These are phyloP conservation scores for Lactarius sanguifluus DNA, from an alignment of 768 basidiomycete species.

Conservation along the genomic window DNA sequence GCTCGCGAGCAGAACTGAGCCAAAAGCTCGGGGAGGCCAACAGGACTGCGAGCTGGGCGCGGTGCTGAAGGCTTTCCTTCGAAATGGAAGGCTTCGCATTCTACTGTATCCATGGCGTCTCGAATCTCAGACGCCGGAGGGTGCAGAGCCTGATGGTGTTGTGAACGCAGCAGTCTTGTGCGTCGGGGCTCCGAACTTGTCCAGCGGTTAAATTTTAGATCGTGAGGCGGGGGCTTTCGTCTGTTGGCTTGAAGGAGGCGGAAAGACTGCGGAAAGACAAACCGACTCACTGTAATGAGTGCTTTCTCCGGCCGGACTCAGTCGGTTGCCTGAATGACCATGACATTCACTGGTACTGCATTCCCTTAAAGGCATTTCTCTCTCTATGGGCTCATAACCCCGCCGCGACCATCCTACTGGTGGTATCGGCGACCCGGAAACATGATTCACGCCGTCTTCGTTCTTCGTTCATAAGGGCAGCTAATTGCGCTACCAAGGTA, in stretches of 20 bases:
- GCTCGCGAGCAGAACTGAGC: neutral
- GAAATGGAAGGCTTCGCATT: neutral
- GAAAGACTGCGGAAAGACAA: too few species aligned
- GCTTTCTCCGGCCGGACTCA: neutral
- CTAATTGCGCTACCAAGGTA: neutral
- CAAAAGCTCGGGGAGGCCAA: neutral
- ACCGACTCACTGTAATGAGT: too few species aligned
- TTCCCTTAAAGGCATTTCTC: neutral
- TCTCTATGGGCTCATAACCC: neutral
- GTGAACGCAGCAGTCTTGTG: too few species aligned
- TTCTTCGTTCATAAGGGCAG: neutral
- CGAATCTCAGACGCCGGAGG: neutral
- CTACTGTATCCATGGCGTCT: neutral
- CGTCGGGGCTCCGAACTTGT: too few species aligned
- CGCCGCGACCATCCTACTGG: neutral
- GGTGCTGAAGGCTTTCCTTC: neutral
- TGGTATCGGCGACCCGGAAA: neutral
- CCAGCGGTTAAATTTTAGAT: too few species aligned
- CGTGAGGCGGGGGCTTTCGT: too few species aligned
- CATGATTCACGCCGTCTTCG: neutral
- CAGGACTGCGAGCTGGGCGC: too few species aligned
- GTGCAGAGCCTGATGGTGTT: neutral
- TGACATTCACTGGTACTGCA: neutral
- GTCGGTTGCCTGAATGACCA: too few species aligned
- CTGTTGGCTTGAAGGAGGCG: too few species aligned